Base-by-base conservation (phyloP, 441 rosid species). In the Kokia cookei region DNA sequence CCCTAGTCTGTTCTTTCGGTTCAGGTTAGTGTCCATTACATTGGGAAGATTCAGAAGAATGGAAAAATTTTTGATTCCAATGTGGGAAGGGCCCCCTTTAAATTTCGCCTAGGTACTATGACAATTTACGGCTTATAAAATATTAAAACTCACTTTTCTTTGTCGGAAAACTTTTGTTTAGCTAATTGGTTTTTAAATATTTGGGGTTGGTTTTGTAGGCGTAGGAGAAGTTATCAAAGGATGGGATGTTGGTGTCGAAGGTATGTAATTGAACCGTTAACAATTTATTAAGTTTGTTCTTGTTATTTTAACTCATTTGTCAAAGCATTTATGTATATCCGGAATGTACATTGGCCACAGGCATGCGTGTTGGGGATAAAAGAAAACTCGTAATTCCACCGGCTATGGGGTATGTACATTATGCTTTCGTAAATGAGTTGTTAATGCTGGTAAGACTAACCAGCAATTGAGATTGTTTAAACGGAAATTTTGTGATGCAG, bases 351-450 rank as follows among this genome's bases (percentile, higher is more conserved):
- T 74, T 35, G 59, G 70, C 40, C n/a, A 65, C 82, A 96, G 98
- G 98, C 65, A 96, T 96, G 99, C 91, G 96, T 50, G 75, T 90
- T 76, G 98, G 99, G 40, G 99, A 91, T 87, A 96, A 93, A 80
- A 86, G 99, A 80, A 93, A 83, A 78, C 90, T 96, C 50, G 89
- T 89, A 8, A 91, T 96, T 85, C 99, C 99, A 40, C 99, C 98
- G 17, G 58, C 92, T 51, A 92, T 96, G 99, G 98, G 98, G 98
- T 96, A 89, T 81, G 86, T 69, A 71, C 40, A 7, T 53, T 65
- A 14, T 27, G 0, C 54, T 51, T 37, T 60, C 14, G 3, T n/a
- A 62, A 15, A 58, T 43, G 9, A 27, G 64, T 58, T 37, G 1
- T 32, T 2, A 45, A 11, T 19, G 35, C 7, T 12, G 55, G 26